These are phyloP conservation scores for Diaporthe vaccinii DNA, from an alignment of 2,329 filamentous ascomycete genomes.

Conservation along the genomic window DNA sequence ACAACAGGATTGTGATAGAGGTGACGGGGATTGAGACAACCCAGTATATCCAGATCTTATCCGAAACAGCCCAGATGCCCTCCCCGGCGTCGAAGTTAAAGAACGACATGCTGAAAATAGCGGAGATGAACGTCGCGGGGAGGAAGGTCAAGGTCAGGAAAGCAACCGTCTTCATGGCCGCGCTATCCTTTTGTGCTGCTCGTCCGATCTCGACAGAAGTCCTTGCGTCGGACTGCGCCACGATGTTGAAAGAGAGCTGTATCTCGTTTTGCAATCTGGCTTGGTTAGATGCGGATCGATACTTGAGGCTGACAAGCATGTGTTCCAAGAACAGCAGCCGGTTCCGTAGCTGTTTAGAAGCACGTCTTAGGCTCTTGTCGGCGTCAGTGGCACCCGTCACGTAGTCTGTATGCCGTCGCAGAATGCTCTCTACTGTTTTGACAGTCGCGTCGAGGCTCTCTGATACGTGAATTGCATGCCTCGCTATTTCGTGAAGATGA, in stretches of 20 bases:
- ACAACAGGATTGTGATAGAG: conserved; percentile 40
- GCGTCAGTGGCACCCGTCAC: neutral
- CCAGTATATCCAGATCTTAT: conserved; percentile 51
- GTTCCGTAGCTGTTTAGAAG: conserved; percentile 40
- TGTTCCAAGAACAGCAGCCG: conserved; percentile 51
- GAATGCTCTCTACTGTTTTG: conserved; percentile 3
- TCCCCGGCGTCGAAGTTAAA: conserved; percentile 23
- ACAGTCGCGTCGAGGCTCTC: conserved; percentile 56
- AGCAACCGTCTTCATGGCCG: conserved; percentile 45
- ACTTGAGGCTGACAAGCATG: conserved; percentile 51
- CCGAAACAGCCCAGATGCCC: conserved; percentile 46
- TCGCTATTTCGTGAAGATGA: conserved; percentile 56
- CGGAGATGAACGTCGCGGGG: neutral
- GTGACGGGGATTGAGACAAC: conserved; percentile 47
- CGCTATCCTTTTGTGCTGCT: conserved; percentile 51
- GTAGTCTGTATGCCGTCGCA: neutral
- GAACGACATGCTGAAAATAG: conserved; percentile 13
- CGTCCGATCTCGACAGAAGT: conserved; percentile 55
- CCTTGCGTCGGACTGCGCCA: conserved; percentile 57
- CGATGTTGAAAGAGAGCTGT: conserved; percentile 62
- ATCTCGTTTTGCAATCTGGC: conserved; percentile 68
- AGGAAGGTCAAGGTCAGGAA: neutral
- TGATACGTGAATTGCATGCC: conserved; percentile 59
- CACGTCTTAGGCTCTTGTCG: neutral
- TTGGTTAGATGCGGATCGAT: conserved; percentile 55